phyloP scores from a whole-genome alignment of 129 eudicot genomes.

The Apium graveolens region DNA sequence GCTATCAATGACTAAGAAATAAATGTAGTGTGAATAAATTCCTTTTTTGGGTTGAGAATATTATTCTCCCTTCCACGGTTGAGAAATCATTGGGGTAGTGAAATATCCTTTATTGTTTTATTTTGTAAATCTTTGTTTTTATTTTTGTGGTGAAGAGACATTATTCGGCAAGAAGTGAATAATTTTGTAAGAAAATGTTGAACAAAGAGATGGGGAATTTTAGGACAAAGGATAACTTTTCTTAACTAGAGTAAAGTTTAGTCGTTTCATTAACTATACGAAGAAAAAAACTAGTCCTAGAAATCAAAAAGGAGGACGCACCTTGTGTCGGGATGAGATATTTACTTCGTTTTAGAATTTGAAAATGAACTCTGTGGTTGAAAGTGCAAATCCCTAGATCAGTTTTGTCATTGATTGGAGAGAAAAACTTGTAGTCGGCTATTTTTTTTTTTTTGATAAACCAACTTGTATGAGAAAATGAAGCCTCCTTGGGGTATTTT shows the following conservation, averaged over 20 bases:
- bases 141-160: background rate
- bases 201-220: background rate
- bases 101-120: background rate
- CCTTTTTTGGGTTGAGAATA: too few species aligned
- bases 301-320: background rate
- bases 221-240: background rate
- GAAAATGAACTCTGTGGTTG: background rate
- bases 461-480: background rate
- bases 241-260: background rate
- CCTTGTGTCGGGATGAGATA: background rate
- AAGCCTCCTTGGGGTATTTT: background rate
- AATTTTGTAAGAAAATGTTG: background rate
- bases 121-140: background rate
- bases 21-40: background rate
- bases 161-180: background rate
- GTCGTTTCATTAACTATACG: background rate
- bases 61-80: too few species aligned
- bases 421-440: background rate
- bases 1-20: background rate
- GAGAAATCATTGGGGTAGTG: too few species aligned
- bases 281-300: background rate
- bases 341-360: background rate
- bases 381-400: background rate
- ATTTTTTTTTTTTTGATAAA: too few species aligned
- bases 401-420: background rate